phyloP scores from a whole-genome alignment of 139 green algal genomes.

The Astrephomene gubernaculifera region DNA sequence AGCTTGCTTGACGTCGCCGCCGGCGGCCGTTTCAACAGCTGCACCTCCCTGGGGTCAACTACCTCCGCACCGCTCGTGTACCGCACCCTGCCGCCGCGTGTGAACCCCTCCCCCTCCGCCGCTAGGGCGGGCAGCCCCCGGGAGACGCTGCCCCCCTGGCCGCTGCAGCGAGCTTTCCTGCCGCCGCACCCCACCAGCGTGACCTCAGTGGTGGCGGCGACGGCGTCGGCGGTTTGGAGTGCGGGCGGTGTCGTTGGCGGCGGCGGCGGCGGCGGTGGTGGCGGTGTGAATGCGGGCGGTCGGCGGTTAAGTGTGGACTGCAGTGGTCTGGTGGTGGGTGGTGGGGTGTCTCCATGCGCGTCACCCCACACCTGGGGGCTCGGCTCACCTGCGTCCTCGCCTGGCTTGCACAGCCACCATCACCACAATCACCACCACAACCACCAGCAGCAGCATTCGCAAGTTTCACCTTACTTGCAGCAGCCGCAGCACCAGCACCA shows the following conservation, averaged over 20 bases:
- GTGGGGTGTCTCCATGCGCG: too few relatives aligned
- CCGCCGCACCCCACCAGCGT: neutral
- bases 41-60: neutral
- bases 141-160: conserved; percentile 33
- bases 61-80: conserved; percentile 1
- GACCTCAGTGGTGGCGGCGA: neutral
- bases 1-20: neutral
- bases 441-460: too few relatives aligned
- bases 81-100: neutral
- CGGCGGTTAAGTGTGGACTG: too few relatives aligned
- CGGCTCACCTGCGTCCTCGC: too few relatives aligned
- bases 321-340: too few relatives aligned
- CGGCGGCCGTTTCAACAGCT: neutral
- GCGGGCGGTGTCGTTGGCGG: too few relatives aligned
- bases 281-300: neutral
- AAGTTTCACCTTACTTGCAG: too few relatives aligned
- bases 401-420: too few relatives aligned
- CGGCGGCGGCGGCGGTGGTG: neutral
- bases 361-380: too few relatives aligned
- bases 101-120: neutral
- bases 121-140: conserved; percentile 31
- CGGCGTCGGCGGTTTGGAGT: neutral
- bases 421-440: too few relatives aligned
- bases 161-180: conserved; percentile 35
- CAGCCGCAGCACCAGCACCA: too few relatives aligned